Evolutionary conservation across 805 yeast species (phyloP), one percentile per base, ranked within the genome.

Genomic region (Pichia nakasei): DNA sequence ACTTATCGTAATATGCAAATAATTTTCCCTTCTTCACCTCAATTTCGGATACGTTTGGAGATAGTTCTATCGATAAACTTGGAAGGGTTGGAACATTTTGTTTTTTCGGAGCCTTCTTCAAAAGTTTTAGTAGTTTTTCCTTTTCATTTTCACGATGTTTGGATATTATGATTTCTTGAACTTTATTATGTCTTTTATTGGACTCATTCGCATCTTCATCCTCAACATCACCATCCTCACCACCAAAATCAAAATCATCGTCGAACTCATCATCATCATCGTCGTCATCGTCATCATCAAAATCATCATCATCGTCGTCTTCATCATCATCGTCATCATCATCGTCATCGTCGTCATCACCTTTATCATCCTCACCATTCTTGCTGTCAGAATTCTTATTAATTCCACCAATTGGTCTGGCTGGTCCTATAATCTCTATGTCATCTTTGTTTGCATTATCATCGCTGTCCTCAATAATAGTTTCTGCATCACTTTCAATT

Each of bases 401-500:
- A n/a, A n/a, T n/a, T n/a, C n/a, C n/a, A n/a, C n/a, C n/a, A n/a
- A n/a, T 24, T 24, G 9, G 27, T 24, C 12, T 24, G 13, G 12
- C 9, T 12, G 43, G 9, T 17, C 36, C 31, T 27, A 41, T 22
- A 24, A 41, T 15, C 29, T 37, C 22, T 31, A n/a, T n/a, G n/a
- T n/a, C n/a, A n/a, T n/a, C n/a, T n/a, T n/a, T n/a, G n/a, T n/a
- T n/a, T n/a, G n/a, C 38, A 15, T 45, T 47, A 12, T 42, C 54
- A 22, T 36, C 38, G 4, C 42, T 17, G 12, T 45, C 40, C 9
- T 50, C 58, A 13, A 48, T 44, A 26, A 53, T 46, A 3, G 57
- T 54, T 38, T 57, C 61, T 2, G 59, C 41, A 43, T 55, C 60
- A 43, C 60, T 57, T 39, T 46, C 53, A 7, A 31, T 11, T 12